Conservation (phyloP, 495 filamentous ascomycete species). For the Usnea hakonensis region DNA sequence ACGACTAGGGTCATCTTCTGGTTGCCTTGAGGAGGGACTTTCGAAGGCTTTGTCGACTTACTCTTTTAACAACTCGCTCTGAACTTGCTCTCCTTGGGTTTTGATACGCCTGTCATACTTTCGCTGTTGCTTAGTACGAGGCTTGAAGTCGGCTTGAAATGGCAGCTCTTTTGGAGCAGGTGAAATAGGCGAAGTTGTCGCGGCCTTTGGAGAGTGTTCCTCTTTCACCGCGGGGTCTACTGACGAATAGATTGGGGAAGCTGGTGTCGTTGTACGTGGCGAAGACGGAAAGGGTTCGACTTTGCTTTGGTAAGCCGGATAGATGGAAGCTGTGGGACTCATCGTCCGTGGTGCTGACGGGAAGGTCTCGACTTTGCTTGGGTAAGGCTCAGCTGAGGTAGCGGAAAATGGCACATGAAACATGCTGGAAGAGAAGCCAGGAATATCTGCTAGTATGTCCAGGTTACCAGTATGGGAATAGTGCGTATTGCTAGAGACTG, state of each 20-base stretch:
- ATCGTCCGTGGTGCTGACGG: not conserved
- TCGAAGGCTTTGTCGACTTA: constrained; percentile 1
- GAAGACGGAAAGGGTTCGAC: not conserved
- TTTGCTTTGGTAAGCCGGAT: not conserved
- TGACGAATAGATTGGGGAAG: not conserved
- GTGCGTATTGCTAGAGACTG: not conserved
- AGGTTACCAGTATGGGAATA: not conserved
- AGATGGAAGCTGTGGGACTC: not conserved
- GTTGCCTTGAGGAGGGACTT: constrained; percentile 21
- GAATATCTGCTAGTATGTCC: not conserved
- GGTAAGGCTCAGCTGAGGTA: not conserved
- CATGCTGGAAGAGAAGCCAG: constrained; percentile 2
- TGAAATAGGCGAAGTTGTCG: constrained; percentile 13
- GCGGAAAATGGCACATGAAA: not conserved
- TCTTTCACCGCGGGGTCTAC: not conserved
- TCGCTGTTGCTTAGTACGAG: not conserved
- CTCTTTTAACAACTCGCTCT: constrained; percentile 1
- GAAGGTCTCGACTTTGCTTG: not conserved
- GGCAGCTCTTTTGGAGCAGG: constrained; percentile 26
- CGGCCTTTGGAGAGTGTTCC: not conserved
- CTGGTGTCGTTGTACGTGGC: constrained; percentile 7
- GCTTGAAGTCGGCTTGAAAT: constrained; percentile 24
- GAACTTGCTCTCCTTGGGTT: not conserved
- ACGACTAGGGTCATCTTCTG: constrained; percentile 46
- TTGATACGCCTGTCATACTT: not conserved